phyloP scores from a whole-genome alignment of 768 basidiomycete genomes.

The Mycena pura region DNA sequence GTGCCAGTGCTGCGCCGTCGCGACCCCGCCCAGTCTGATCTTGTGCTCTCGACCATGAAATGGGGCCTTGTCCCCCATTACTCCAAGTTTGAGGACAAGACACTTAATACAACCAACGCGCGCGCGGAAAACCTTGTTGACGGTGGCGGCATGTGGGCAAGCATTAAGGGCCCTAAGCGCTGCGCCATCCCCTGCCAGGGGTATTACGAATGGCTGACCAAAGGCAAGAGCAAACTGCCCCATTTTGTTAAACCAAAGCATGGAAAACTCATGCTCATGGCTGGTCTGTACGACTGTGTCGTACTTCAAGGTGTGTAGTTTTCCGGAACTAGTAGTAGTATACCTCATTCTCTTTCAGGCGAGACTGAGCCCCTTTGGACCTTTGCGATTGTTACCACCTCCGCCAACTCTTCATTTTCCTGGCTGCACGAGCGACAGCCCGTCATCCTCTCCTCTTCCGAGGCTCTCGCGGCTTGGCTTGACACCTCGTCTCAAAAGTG shows the following conservation, averaged over 20 bases:
- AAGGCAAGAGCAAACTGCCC: slow-evolving; percentile 79
- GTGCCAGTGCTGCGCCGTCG: slow-evolving; percentile 74
- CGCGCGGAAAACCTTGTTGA: slow-evolving; percentile 81
- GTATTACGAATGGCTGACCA: slow-evolving; percentile 96
- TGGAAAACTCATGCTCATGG: slow-evolving; percentile 77
- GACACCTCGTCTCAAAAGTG: slow-evolving; percentile 74
- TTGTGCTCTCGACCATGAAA: slow-evolving; percentile 81
- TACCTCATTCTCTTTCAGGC: slow-evolving; percentile 44
- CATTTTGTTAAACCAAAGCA: slow-evolving; percentile 80
- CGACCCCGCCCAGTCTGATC: slow-evolving; percentile 32
- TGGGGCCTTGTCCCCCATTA: slow-evolving; percentile 93
- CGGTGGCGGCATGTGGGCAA: slow-evolving; percentile 84
- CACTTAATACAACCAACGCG: slow-evolving; percentile 88
- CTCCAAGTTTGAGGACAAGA: slow-evolving; percentile 75
- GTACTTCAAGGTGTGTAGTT: slow-evolving; percentile 60
- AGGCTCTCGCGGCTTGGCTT: slow-evolving; percentile 77
- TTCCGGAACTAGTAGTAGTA: neutral
- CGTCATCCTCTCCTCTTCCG: slow-evolving; percentile 71
- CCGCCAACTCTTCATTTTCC: slow-evolving; percentile 66
- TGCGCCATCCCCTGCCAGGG: slow-evolving; percentile 88
- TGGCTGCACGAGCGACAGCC: slow-evolving; percentile 96
- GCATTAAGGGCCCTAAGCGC: slow-evolving; percentile 80
- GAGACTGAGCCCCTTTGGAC: slow-evolving; percentile 69
- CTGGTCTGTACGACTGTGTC: slow-evolving; percentile 84
- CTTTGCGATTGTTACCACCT: slow-evolving; percentile 90